These are phyloP conservation scores for Clavispora phyllophila DNA, from an alignment of 805 yeast genomes.

Conservation along the genomic window DNA sequence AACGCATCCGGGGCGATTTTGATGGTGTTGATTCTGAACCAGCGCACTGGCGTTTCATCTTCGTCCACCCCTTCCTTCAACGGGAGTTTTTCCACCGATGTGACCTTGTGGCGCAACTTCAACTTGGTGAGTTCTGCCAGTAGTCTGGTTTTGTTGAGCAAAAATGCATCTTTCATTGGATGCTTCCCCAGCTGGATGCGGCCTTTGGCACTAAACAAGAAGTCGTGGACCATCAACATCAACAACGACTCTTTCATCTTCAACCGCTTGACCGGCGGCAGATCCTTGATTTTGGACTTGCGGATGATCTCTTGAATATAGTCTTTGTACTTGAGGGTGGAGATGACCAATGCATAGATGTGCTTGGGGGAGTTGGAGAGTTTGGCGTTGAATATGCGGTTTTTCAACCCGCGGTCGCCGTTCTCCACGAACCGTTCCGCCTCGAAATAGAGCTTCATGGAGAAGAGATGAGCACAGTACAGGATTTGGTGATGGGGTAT, in stretches of 20 bases:
- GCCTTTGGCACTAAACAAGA: constrained; percentile 67
- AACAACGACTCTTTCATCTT: constrained; percentile 52
- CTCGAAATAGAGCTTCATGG: constrained; percentile 40
- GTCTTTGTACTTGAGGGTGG: constrained; percentile 68
- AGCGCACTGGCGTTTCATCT: constrained; percentile 69
- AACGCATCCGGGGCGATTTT: constrained; percentile 39
- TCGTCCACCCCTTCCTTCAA: constrained; percentile 39
- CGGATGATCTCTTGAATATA: constrained; percentile 59
- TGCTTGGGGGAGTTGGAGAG: constrained; percentile 66
- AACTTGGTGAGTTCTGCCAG: constrained; percentile 77
- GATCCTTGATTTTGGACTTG: constrained; percentile 59
- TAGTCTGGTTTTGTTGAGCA: constrained; percentile 74
- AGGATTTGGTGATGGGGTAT: neutral
- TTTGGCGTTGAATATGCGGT: constrained; percentile 34
- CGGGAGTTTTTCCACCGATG: constrained; percentile 44
- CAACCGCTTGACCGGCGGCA: constrained; percentile 31
- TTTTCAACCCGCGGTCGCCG: constrained; percentile 25
- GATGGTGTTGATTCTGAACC: constrained; percentile 74
- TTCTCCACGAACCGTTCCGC: constrained; percentile 35
- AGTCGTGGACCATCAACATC: constrained; percentile 72
- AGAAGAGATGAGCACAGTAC: constrained; percentile 1
- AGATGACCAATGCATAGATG: constrained; percentile 74
- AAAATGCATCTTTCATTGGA: constrained; percentile 74
- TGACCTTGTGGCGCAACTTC: constrained; percentile 67
- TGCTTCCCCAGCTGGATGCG: constrained; percentile 87